Percentiles rank a stretch among this genome's conserved stretches.
phyloP scores from a whole-genome alignment of 345 rosid species.

The Aethionema arabicum region DNA sequence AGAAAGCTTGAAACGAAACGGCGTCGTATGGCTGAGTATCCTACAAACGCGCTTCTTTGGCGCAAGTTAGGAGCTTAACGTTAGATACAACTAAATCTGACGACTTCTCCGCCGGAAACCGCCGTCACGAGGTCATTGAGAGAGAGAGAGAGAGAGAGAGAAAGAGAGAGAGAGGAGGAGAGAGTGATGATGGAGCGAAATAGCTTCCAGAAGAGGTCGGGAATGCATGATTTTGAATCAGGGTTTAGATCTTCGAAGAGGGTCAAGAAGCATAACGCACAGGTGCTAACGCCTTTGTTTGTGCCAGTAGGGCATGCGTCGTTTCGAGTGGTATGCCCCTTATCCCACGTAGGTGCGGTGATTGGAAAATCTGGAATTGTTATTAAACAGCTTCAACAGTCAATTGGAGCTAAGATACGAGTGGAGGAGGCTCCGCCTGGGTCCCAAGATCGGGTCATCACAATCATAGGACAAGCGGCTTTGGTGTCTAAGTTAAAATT shows the following conservation, averaged over 20 bases:
- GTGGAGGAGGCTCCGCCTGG: constrained; percentile 69
- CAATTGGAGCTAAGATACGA: constrained; percentile 75
- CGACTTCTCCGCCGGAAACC: constrained; percentile 19
- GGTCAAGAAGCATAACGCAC: constrained; percentile 43
- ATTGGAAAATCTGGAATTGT: constrained; percentile 81
- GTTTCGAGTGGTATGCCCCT: constrained; percentile 72
- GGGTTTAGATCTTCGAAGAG: constrained; percentile 59
- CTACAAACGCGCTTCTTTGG: background rate
- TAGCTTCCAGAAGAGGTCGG: constrained; percentile 29
- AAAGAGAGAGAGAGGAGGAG: background rate
- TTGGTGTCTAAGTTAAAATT: constrained; percentile 26
- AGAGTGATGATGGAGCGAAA: constrained; percentile 31
- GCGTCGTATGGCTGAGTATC: background rate
- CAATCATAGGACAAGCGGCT: constrained; percentile 47
- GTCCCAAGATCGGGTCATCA: constrained; percentile 65
- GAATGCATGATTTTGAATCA: constrained; percentile 36
- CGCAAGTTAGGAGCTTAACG: constrained; percentile 24
- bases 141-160: background rate
- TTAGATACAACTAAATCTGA: constrained; percentile 4
- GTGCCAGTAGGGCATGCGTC: constrained; percentile 60
- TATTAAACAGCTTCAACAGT: constrained; percentile 77
- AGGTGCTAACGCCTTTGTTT: constrained; percentile 33
- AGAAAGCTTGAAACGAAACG: background rate
- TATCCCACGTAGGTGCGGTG: constrained; percentile 73
- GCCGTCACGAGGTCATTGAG: constrained; percentile 12